Conservation (phyloP, 2,329 filamentous ascomycete genomes). For the Colletotrichum sojae region DNA sequence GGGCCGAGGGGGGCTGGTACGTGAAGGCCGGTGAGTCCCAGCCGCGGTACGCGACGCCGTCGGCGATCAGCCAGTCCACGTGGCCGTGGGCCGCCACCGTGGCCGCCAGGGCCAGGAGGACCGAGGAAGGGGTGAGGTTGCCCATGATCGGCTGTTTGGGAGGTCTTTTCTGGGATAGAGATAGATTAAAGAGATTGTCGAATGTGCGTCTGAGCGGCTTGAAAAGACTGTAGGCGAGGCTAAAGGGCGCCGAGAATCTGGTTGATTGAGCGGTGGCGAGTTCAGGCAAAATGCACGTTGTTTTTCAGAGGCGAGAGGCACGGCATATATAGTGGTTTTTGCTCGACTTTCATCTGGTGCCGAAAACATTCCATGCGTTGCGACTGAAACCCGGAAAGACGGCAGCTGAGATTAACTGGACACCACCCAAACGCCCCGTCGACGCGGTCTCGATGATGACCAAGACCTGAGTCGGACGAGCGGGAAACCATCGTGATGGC, state of each 20-base stretch:
- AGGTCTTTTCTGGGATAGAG: background rate
- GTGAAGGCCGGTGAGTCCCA: constrained; percentile 58
- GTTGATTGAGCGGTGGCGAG: constrained; percentile 23
- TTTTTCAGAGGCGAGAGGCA: background rate
- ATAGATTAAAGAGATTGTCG: background rate
- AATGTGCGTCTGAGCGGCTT: background rate
- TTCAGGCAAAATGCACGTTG: constrained; percentile 33
- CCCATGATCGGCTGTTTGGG: constrained; percentile 12
- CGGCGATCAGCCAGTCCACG: constrained; percentile 48
- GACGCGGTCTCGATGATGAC: background rate
- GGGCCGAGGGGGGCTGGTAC: constrained; percentile 43
- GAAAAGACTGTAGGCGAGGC: background rate
- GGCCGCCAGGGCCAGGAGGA: constrained; percentile 44
- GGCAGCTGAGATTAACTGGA: constrained; percentile 9
- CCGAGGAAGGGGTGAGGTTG: constrained; percentile 27
- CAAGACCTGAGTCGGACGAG: background rate
- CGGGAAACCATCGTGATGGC: constrained; percentile 8
- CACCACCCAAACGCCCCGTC: background rate
- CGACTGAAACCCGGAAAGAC: background rate
- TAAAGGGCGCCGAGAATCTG: constrained; percentile 3
- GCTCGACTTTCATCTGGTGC: background rate
- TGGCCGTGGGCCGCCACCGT: constrained; percentile 50
- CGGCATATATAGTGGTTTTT: constrained; percentile 33
- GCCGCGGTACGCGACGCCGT: constrained; percentile 52
- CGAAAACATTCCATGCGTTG: background rate